Conservation (phyloP, 2,329 filamentous ascomycete species). For the Rutstroemia sydowiana region DNA sequence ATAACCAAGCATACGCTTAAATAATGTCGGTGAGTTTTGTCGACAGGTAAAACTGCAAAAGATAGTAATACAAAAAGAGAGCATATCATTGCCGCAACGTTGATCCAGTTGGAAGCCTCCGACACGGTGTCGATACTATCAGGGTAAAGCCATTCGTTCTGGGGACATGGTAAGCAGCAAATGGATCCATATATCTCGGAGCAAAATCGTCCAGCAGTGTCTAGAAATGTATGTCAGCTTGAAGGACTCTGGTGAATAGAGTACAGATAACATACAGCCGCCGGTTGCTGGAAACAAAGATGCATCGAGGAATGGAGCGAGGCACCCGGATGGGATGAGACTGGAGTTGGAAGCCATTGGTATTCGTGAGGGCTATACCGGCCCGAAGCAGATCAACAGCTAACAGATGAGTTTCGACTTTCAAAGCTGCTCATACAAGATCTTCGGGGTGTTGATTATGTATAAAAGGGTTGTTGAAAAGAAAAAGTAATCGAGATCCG, state of each 20-base stretch:
- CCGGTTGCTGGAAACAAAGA: slow-evolving; percentile 48
- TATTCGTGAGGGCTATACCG: not conserved
- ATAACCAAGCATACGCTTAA: slow-evolving; percentile 80
- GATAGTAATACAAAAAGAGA: slow-evolving; percentile 72
- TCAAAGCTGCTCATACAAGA: not conserved
- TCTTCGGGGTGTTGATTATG: not conserved
- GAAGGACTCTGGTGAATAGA: not conserved
- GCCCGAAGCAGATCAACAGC: slow-evolving; percentile 3
- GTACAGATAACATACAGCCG: slow-evolving; percentile 53
- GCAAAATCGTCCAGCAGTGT: slow-evolving; percentile 50
- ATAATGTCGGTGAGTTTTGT: slow-evolving; percentile 89
- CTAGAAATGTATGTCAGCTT: slow-evolving; percentile 29
- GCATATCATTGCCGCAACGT: slow-evolving; percentile 64
- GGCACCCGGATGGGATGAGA: slow-evolving; percentile 39
- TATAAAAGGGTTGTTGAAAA: not conserved
- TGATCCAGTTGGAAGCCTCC: slow-evolving; percentile 71
- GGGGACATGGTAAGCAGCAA: slow-evolving; percentile 88
- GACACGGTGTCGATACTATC: slow-evolving; percentile 54
- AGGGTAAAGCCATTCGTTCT: slow-evolving; percentile 67
- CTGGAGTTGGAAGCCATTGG: slow-evolving; percentile 13
- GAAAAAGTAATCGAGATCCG: not conserved
- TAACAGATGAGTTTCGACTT: not conserved
- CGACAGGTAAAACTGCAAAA: slow-evolving; percentile 72
- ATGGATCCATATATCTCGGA: slow-evolving; percentile 42
- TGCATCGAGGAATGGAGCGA: slow-evolving; percentile 61